phyloP scores from a whole-genome alignment of 768 basidiomycete genomes.

The Cyclocybe cylindracea region DNA sequence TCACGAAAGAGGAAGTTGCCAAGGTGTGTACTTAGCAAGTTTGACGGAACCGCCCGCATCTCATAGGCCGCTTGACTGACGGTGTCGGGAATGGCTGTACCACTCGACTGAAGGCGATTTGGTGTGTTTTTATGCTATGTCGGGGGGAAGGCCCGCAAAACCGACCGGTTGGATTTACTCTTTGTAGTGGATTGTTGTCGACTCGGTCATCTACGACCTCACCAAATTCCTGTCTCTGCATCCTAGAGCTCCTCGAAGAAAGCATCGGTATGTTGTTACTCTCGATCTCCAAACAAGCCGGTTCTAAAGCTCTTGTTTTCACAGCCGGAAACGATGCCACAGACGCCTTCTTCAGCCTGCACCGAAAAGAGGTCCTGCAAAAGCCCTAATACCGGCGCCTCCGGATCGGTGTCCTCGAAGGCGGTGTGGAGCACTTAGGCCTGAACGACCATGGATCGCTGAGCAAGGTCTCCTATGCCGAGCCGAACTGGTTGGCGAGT shows the following conservation, averaged over 20 bases:
- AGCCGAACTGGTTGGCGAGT: conserved; percentile 78
- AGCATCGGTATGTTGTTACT: conserved; percentile 60
- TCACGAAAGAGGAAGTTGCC: conserved; percentile 10
- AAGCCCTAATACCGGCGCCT: conserved; percentile 75
- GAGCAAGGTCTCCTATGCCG: conserved; percentile 83
- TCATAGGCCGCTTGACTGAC: too few species aligned
- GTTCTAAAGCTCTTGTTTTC: conserved; percentile 7
- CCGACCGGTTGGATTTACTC: not conserved
- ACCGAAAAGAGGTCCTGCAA: conserved; percentile 80
- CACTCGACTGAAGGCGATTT: too few species aligned
- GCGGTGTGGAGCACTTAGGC: conserved; percentile 55
- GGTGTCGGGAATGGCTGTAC: too few species aligned
- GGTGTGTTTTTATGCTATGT: too few species aligned
- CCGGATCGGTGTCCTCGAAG: conserved; percentile 72
- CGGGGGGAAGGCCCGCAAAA: too few species aligned
- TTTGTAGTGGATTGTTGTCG: conserved; percentile 73
- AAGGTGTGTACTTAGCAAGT: conserved; percentile 9
- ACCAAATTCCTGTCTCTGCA: conserved; percentile 80
- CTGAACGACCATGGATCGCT: conserved; percentile 55
- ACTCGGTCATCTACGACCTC: conserved; percentile 73
- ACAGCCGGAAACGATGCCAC: conserved; percentile 86
- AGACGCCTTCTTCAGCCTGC: conserved; percentile 85
- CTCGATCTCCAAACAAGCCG: not conserved
- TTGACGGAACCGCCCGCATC: too few species aligned
- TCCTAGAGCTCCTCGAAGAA: conserved; percentile 74